Evolutionary conservation across 2,329 filamentous ascomycete species (phyloP).

Genomic region (Harringtonia aguacate): DNA sequence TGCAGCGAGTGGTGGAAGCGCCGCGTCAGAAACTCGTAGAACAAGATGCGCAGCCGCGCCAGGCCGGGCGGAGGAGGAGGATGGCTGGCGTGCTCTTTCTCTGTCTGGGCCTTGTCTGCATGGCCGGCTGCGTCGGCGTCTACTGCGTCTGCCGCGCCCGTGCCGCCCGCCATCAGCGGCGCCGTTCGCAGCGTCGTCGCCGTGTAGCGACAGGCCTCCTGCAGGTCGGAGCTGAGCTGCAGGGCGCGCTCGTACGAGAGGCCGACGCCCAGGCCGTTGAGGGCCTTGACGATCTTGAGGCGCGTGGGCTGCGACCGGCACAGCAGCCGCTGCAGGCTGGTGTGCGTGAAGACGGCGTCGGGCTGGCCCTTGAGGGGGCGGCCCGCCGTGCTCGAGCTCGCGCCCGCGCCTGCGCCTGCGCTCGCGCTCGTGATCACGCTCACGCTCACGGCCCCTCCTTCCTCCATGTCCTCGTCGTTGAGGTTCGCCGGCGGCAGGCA

Average conservation of each 20-base stretch:
- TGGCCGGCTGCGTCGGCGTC: too few species aligned
- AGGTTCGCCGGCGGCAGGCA: slow-evolving; percentile 37
- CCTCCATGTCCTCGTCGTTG: slow-evolving; percentile 41
- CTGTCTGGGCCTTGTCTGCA: too few species aligned
- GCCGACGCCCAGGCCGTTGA: slow-evolving; percentile 10
- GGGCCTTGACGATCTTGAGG: slow-evolving; percentile 8
- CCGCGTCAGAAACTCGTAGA: slow-evolving; percentile 12
- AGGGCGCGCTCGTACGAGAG: slow-evolving; percentile 12
- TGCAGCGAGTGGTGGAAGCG: slow-evolving; percentile 14
- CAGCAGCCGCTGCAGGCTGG: slow-evolving; percentile 15
- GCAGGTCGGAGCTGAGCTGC: slow-evolving; percentile 12
- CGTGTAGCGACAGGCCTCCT: slow-evolving; percentile 9
- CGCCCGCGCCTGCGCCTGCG: too few species aligned
- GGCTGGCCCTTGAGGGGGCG: background rate
- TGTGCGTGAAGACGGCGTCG: slow-evolving; percentile 9
- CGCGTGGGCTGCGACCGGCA: slow-evolving; percentile 11
- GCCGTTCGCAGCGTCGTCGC: slow-evolving; percentile 3
- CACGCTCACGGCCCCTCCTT: too few species aligned
- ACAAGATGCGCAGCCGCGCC: slow-evolving; percentile 8
- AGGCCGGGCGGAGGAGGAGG: slow-evolving; percentile 6
- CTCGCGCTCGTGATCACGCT: too few species aligned
- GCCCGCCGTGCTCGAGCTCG: background rate
- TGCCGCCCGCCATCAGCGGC: background rate
- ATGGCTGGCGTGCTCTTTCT: too few species aligned
- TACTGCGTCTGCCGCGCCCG: background rate